Evolutionary conservation across 441 rosid species (phyloP).

Genomic region (Eruca vesicaria): DNA sequence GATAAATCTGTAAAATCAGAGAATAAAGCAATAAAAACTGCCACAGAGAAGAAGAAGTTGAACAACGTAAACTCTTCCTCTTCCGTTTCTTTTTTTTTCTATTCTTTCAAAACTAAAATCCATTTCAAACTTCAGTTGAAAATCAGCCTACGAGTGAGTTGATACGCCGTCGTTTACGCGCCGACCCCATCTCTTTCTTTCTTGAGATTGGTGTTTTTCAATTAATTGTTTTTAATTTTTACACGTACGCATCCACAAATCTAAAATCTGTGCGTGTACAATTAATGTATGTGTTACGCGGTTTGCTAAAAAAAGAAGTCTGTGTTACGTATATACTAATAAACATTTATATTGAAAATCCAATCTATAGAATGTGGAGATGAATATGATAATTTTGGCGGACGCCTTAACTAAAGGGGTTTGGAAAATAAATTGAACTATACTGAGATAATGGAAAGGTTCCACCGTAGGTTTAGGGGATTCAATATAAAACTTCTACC

Average conservation of each 20-base stretch:
- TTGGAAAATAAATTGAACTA: too few species aligned
- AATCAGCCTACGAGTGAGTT: neutral
- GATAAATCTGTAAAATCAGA: neutral
- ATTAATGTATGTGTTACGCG: neutral
- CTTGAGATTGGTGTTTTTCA: slow-evolving; percentile 2
- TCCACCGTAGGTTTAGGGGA: too few species aligned
- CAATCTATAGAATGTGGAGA: too few species aligned
- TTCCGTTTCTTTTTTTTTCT: neutral
- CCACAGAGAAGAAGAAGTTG: neutral
- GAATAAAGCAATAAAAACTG: neutral
- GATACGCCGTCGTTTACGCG: slow-evolving; percentile 24
- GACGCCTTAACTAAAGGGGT: too few species aligned
- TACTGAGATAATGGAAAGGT: too few species aligned
- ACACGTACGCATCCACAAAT: neutral
- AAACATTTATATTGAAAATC: too few species aligned
- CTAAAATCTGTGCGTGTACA: neutral
- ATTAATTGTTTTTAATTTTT: neutral
- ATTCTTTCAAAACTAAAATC: neutral
- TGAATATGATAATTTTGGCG: too few species aligned
- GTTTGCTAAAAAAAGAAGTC: neutral
- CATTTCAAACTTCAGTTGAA: neutral
- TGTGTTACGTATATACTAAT: too few species aligned
- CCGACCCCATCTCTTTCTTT: slow-evolving; percentile 6
- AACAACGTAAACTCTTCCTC: neutral
- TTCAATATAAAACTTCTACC: too few species aligned